Percentiles rank a stretch among this genome's conserved stretches.
Conservation (phyloP, 352 stramenopile genomes). For the Globisporangium uncinulatum region DNA sequence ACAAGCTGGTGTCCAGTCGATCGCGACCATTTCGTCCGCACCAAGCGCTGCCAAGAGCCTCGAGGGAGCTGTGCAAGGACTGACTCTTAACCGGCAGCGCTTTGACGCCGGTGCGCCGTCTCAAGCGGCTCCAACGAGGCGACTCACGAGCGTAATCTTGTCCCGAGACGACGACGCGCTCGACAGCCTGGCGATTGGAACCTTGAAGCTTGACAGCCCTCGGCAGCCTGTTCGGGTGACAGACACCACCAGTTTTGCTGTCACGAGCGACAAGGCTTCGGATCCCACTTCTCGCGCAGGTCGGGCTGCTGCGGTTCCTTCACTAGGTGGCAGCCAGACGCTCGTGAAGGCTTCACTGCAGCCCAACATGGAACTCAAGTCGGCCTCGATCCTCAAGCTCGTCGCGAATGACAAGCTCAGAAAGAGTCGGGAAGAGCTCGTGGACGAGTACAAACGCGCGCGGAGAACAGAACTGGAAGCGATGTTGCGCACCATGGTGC, state of each 20-base stretch:
- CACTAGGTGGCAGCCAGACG: background rate
- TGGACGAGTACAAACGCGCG: conserved; percentile 61
- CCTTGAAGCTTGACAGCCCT: conserved; percentile 5
- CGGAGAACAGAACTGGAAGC: conserved; percentile 56
- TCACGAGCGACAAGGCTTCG: too few relatives aligned
- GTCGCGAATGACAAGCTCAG: conserved; percentile 30
- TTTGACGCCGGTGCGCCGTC: background rate
- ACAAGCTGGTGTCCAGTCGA: background rate
- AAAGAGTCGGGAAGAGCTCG: conserved; percentile 47
- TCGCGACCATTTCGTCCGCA: conserved; percentile 5
- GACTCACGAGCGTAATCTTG: background rate
- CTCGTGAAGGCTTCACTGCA: background rate
- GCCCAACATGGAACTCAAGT: conserved; percentile 16
- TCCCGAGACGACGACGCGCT: conserved; percentile 7
- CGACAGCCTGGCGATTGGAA: conserved; percentile 2
- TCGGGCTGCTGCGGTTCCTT: too few relatives aligned
- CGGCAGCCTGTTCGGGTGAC: conserved; percentile 3
- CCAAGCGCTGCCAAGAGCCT: conserved; percentile 5
- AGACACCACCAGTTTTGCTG: too few relatives aligned
- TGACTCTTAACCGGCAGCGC: background rate
- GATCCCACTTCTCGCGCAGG: too few relatives aligned
- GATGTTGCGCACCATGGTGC: conserved; percentile 62
- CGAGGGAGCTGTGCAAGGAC: conserved; percentile 1
- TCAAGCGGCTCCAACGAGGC: background rate
- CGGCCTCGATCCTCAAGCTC: conserved; percentile 56